These are phyloP conservation scores for Parsonsia alboflavescens DNA, from an alignment of 257 asterid species.

Conservation along the genomic window DNA sequence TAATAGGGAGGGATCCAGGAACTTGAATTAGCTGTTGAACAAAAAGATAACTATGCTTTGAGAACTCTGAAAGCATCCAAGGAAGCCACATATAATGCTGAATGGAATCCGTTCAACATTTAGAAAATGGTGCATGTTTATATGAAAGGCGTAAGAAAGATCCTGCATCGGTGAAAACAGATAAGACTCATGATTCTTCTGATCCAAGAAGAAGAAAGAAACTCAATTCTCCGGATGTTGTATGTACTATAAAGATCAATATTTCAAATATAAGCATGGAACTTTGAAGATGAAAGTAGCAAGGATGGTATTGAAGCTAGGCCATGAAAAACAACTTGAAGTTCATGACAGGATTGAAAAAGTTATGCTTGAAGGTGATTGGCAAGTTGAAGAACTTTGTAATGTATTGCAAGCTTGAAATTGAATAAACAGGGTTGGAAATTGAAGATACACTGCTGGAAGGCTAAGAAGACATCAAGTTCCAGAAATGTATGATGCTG, in stretches of 20 bases:
- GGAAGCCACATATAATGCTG: slow-evolving; percentile 11
- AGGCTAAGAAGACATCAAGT: no score
- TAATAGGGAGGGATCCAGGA: slow-evolving; percentile 64
- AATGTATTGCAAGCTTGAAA: no score
- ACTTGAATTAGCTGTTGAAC: slow-evolving; percentile 55
- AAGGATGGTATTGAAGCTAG: no score
- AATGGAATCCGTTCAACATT: slow-evolving; percentile 21
- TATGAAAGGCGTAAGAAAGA: slow-evolving; percentile 31
- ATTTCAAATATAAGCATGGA: no score
- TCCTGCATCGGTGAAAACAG: slow-evolving; percentile 19
- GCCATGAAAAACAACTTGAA: no score
- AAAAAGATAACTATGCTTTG: slow-evolving; percentile 62
- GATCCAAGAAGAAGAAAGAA: slow-evolving; percentile 23
- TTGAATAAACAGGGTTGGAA: no score
- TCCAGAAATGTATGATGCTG: no score
- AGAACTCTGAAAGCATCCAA: slow-evolving; percentile 45
- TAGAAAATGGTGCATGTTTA: slow-evolving; percentile 19
- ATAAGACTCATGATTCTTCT: slow-evolving; percentile 27
- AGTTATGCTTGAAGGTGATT: no score
- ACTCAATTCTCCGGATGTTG: slow-evolving; percentile 23
- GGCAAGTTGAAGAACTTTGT: no score
- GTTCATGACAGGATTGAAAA: no score
- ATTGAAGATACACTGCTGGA: no score
- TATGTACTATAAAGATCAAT: slow-evolving; percentile 16
- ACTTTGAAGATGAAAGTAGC: no score